These are phyloP conservation scores for Thecaphora frezii DNA, from an alignment of 1,284 basidiomycete species.

Conservation along the genomic window DNA sequence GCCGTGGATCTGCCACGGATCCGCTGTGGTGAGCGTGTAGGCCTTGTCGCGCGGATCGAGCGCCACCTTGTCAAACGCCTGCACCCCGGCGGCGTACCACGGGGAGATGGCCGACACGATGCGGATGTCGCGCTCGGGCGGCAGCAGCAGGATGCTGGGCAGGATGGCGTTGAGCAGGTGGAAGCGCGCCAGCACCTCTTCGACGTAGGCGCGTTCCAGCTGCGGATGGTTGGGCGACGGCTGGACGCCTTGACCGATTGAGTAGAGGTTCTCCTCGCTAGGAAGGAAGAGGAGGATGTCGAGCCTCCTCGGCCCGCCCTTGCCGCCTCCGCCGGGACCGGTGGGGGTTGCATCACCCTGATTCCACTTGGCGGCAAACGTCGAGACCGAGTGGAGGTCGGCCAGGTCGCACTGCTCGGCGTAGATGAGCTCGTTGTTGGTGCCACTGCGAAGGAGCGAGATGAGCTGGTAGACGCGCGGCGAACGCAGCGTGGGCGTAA, in stretches of 20 bases:
- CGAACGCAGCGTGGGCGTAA: conserved; percentile 22
- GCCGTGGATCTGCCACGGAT: conserved; percentile 26
- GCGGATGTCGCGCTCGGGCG: conserved; percentile 44
- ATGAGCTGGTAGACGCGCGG: conserved; percentile 37
- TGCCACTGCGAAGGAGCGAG: conserved; percentile 44
- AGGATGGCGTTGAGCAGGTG: conserved; percentile 50
- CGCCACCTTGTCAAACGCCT: conserved; percentile 23
- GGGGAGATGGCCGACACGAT: conserved; percentile 46
- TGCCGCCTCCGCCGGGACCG: conserved; percentile 1
- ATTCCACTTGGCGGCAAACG: conserved; percentile 46
- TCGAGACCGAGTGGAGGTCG: conserved; percentile 22
- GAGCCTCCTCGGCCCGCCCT: conserved; percentile 15
- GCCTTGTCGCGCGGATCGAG: neutral
- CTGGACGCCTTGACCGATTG: neutral
- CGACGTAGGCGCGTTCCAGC: conserved; percentile 15
- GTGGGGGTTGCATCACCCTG: conserved; percentile 11
- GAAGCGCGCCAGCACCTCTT: conserved; percentile 40
- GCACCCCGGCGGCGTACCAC: conserved; percentile 47
- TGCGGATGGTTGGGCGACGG: neutral
- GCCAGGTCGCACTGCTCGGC: conserved; percentile 52
- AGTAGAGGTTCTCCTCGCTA: conserved; percentile 1
- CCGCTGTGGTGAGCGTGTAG: conserved; percentile 1
- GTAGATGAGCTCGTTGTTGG: conserved; percentile 44
- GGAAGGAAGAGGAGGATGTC: conserved; percentile 22
- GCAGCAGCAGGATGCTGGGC: conserved; percentile 39